A percentile compares a stretch with the other conserved stretches of the same genome.
Evolutionary conservation across 176 grass and related monocot genomes (phyloP).

Genomic region (Thinopyrum elongatum): DNA sequence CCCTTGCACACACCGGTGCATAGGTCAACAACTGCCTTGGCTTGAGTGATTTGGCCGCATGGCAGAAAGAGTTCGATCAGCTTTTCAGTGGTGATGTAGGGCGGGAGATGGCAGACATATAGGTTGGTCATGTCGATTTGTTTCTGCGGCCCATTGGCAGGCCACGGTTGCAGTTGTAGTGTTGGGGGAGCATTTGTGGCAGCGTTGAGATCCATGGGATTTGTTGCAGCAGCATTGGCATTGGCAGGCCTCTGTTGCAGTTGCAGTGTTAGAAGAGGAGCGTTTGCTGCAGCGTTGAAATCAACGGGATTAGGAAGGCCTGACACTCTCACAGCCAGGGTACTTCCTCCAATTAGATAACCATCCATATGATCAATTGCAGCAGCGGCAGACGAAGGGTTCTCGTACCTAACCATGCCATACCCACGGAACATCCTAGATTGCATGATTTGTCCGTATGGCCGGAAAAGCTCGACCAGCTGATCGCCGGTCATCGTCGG

Average conservation of each 20-base stretch:
- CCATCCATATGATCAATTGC: conserved; percentile 58
- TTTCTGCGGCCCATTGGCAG: background rate
- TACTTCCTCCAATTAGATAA: conserved; percentile 62
- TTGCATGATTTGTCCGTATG: conserved; percentile 64
- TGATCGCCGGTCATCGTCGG: conserved; percentile 36
- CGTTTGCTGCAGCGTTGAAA: background rate
- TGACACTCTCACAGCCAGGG: conserved; percentile 47
- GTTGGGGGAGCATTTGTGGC: no score
- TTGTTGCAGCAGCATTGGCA: background rate
- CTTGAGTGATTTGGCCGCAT: conserved; percentile 54
- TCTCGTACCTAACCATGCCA: conserved; percentile 59
- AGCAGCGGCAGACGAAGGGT: conserved; percentile 38
- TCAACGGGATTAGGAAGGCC: conserved; percentile 10
- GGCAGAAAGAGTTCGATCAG: conserved; percentile 51
- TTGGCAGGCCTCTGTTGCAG: background rate
- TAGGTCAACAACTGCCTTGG: conserved; percentile 48
- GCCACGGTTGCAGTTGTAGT: no score
- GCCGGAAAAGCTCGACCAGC: conserved; percentile 55
- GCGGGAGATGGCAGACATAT: conserved; percentile 51
- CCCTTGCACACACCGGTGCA: conserved; percentile 64
- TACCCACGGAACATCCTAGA: conserved; percentile 41
- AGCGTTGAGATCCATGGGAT: no score
- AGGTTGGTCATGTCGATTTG: conserved; percentile 57
- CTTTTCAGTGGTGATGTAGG: conserved; percentile 36
- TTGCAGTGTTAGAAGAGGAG: background rate